Evolutionary conservation across 768 basidiomycete genomes (phyloP).

Genomic region (Lactarius psammicola): DNA sequence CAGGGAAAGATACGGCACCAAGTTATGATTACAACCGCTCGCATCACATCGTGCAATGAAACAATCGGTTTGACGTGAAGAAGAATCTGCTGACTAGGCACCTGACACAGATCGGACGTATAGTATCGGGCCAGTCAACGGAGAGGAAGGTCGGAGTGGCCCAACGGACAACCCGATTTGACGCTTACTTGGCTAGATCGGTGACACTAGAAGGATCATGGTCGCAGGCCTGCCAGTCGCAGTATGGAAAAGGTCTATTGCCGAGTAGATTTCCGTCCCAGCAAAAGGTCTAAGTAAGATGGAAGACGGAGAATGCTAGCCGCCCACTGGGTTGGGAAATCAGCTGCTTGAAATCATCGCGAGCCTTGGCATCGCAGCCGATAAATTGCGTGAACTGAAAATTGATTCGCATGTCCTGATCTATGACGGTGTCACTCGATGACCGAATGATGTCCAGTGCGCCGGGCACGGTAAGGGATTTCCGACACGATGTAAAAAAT

Average conservation of each 20-base stretch:
- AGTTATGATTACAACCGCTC: background rate
- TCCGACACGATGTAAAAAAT: too few relatives aligned
- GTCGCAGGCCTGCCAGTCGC: background rate
- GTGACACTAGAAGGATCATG: background rate
- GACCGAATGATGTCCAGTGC: background rate
- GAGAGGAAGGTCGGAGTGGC: background rate
- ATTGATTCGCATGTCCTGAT: background rate
- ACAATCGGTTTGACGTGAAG: background rate
- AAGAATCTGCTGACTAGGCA: background rate
- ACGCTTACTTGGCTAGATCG: background rate
- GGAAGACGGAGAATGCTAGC: background rate
- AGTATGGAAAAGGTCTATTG: background rate
- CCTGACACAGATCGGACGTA: background rate
- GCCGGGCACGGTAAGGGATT: background rate
- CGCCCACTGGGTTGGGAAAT: background rate
- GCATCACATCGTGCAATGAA: background rate
- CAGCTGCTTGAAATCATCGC: background rate
- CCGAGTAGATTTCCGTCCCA: background rate
- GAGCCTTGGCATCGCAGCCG: background rate
- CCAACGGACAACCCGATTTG: background rate
- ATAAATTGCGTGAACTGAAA: background rate
- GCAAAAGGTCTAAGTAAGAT: background rate
- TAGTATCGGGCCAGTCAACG: background rate
- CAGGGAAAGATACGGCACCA: background rate
- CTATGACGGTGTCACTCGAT: background rate